phyloP scores from a whole-genome alignment of 805 yeast species.

The Yarrowia osloensis region DNA sequence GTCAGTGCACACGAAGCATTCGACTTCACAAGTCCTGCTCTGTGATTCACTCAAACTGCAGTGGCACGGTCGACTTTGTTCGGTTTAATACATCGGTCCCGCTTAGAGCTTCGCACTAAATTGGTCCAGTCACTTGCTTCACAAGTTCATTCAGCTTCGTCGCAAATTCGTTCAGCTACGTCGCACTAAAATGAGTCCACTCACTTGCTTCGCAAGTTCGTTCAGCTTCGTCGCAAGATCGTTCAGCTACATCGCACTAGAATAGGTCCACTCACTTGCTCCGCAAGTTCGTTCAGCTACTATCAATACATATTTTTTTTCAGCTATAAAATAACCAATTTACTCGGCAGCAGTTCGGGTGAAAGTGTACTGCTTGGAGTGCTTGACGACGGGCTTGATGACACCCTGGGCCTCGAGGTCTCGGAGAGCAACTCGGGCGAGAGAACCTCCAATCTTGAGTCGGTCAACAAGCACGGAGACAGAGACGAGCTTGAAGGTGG shows the following conservation, averaged over 20 bases:
- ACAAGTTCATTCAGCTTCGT: too few relatives aligned
- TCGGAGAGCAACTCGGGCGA: constrained; percentile 97
- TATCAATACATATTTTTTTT: constrained; percentile 29
- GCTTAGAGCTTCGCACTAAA: too few relatives aligned
- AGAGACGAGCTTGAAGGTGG: constrained; percentile 97
- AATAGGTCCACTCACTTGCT: neutral
- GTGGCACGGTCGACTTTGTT: too few relatives aligned
- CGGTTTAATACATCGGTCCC: too few relatives aligned
- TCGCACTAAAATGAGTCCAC: too few relatives aligned
- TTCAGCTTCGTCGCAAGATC: neutral
- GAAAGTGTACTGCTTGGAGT: constrained; percentile 97
- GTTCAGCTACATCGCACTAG: neutral
- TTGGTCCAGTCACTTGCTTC: too few relatives aligned
- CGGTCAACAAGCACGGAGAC: constrained; percentile 98
- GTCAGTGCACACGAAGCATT: too few relatives aligned
- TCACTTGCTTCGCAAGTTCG: neutral
- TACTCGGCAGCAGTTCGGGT: constrained; percentile 38
- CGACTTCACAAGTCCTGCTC: too few relatives aligned
- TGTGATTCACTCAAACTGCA: too few relatives aligned
- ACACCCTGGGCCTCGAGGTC: constrained; percentile 94
- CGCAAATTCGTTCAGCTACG: too few relatives aligned
- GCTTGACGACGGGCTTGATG: constrained; percentile 90
- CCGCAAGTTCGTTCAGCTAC: neutral
- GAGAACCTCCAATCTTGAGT: constrained; percentile 97
- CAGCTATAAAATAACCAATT: constrained; percentile 21